Conservation (phyloP, 495 filamentous ascomycete genomes). For the Venustampulla echinocandica region DNA sequence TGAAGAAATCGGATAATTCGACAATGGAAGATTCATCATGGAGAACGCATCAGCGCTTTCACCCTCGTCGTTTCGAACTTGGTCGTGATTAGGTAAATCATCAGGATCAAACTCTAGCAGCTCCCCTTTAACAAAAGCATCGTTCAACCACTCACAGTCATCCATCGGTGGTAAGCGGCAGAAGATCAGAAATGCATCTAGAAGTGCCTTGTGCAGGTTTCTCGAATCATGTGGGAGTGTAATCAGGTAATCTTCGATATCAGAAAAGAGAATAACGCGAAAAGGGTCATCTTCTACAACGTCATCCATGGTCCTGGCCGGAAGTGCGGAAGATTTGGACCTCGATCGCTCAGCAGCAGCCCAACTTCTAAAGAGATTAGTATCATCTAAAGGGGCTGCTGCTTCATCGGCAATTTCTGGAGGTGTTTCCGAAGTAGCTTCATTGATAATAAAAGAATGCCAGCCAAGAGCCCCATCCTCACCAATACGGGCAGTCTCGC, state of each 20-base stretch:
- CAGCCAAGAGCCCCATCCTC: conserved; percentile 66
- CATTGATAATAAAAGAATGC: conserved; percentile 40
- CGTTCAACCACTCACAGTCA: conserved; percentile 7
- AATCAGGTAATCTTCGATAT: conserved; percentile 58
- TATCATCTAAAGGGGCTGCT: conserved; percentile 23
- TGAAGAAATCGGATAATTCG: conserved; percentile 8
- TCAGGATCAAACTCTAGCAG: conserved; percentile 9
- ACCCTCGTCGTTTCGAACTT: background rate
- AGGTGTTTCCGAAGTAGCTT: conserved; percentile 27
- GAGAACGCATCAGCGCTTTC: background rate
- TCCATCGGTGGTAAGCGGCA: conserved; percentile 52
- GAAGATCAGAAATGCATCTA: conserved; percentile 64
- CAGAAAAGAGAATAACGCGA: conserved; percentile 67
- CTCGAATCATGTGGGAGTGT: conserved; percentile 33
- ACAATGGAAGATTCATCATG: background rate
- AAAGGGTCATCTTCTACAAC: conserved; percentile 66
- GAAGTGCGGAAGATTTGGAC: conserved; percentile 40
- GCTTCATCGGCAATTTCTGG: conserved; percentile 24
- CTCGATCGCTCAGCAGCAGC: conserved; percentile 46
- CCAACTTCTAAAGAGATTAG: conserved; percentile 46
- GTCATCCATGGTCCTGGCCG: conserved; percentile 53
- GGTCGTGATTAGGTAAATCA: conserved; percentile 1
- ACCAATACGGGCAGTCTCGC: conserved; percentile 70
- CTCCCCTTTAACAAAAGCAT: conserved; percentile 11
- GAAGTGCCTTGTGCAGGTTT: conserved; percentile 34